These are phyloP conservation scores for Inonotus hispidus DNA, from an alignment of 1,284 basidiomycete species.

Conservation along the genomic window DNA sequence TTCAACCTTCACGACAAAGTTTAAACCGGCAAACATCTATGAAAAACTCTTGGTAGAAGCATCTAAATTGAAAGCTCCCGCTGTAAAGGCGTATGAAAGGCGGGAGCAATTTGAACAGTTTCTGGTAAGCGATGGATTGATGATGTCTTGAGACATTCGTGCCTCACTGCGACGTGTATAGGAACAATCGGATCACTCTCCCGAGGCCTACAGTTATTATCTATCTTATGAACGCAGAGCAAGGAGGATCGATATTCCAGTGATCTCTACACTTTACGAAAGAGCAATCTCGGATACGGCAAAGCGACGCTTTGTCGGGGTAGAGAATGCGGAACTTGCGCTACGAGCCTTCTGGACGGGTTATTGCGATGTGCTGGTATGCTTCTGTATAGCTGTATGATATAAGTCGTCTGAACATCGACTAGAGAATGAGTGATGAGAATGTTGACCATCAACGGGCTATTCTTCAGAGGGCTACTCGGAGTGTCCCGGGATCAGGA, in stretches of 20 bases:
- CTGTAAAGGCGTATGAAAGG: conserved; percentile 54
- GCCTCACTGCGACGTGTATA: conserved; percentile 23
- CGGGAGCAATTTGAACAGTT: conserved; percentile 56
- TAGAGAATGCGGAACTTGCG: conserved; percentile 49
- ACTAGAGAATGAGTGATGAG: conserved; percentile 43
- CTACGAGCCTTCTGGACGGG: conserved; percentile 31
- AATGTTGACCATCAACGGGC: conserved; percentile 37
- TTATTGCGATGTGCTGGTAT: conserved; percentile 5
- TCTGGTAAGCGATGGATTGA: conserved; percentile 39
- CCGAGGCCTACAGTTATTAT: conserved; percentile 60
- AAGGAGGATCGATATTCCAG: conserved; percentile 56
- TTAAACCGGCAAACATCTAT: conserved; percentile 70
- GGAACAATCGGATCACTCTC: conserved; percentile 43
- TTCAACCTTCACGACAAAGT: conserved; percentile 79
- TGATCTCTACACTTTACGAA: conserved; percentile 66
- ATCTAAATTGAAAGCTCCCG: conserved; percentile 60
- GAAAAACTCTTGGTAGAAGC: conserved; percentile 71
- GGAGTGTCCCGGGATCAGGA: conserved; percentile 65
- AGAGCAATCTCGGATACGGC: conserved; percentile 72
- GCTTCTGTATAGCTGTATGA: not conserved
- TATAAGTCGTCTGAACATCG: conserved; percentile 5
- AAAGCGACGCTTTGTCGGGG: conserved; percentile 45
- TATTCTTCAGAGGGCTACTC: conserved; percentile 48
- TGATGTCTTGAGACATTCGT: not conserved
- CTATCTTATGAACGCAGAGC: conserved; percentile 58